Conservation (phyloP, 225 moss, liverwort and hornwort species). For the Thuidium tamariscinum region DNA sequence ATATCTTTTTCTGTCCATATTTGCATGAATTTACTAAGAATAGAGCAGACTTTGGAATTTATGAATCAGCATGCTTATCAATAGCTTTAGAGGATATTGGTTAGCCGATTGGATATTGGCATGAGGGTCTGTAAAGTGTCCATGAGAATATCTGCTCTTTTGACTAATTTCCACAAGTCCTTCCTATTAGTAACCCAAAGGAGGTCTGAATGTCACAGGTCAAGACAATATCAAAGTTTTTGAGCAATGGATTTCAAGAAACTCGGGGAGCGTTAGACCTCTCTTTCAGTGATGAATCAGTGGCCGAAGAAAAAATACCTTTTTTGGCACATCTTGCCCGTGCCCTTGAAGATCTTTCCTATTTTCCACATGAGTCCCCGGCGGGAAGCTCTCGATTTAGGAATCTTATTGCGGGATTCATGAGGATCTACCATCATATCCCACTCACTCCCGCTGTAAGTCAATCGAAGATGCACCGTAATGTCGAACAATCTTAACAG, state of each 20-base stretch:
- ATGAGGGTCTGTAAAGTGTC: neutral
- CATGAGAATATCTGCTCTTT: neutral
- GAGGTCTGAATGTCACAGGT: constrained; percentile 33
- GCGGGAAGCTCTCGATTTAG: constrained; percentile 70
- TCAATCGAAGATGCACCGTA: neutral
- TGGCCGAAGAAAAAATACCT: constrained; percentile 94
- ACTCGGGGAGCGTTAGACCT: constrained; percentile 90
- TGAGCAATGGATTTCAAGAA: constrained; percentile 71
- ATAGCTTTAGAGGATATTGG: neutral
- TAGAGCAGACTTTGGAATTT: neutral
- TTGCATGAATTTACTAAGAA: neutral
- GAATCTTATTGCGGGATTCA: constrained; percentile 80
- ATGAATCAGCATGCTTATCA: neutral
- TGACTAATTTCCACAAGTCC: neutral
- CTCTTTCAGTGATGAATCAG: constrained; percentile 68
- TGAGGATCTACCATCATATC: constrained; percentile 86
- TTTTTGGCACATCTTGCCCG: constrained; percentile 92
- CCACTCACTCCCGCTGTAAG: constrained; percentile 79
- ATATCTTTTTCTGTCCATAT: neutral
- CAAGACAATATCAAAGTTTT: constrained; percentile 85
- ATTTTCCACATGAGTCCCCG: constrained; percentile 75
- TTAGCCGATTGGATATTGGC: neutral
- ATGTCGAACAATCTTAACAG: neutral
- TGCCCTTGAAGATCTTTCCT: constrained; percentile 54
- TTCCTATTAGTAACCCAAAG: neutral